phyloP scores from a whole-genome alignment of 495 filamentous ascomycete genomes.

The Penicillium argentinense region DNA sequence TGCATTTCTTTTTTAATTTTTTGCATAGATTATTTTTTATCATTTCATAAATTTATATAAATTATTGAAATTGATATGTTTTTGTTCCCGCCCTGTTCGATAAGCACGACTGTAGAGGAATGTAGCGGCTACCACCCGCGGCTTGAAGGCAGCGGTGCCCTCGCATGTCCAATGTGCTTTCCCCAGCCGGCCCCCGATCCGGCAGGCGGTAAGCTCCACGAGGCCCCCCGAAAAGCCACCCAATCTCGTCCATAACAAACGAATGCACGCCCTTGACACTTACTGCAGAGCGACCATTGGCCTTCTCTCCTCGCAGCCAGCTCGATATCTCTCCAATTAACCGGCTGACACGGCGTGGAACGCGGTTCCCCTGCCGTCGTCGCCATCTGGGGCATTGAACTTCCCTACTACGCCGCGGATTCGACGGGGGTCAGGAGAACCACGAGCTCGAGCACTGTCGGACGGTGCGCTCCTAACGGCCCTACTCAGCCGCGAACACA shows the following conservation, averaged over 20 bases:
- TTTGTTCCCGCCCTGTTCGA: too few relatives aligned
- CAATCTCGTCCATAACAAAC: conserved; percentile 26
- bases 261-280: conserved; percentile 14
- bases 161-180: too few relatives aligned
- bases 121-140: too few relatives aligned
- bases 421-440: conserved; percentile 30
- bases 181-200: neutral
- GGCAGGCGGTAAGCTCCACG: conserved; percentile 21
- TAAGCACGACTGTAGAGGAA: too few relatives aligned
- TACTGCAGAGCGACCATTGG: conserved; percentile 15
- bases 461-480: neutral
- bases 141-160: too few relatives aligned
- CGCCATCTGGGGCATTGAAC: conserved; percentile 13
- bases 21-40: neutral
- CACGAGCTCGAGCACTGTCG: conserved; percentile 11
- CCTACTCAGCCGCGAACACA: neutral
- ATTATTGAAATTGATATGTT: too few relatives aligned
- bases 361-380: conserved; percentile 22
- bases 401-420: conserved; percentile 23
- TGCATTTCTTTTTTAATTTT: neutral
- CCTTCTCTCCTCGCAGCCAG: conserved; percentile 7
- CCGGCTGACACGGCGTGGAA: conserved; percentile 20
- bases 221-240: conserved; percentile 20
- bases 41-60: too few relatives aligned
- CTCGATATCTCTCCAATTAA: neutral